Percentiles rank a stretch among this genome's conserved stretches.
These are phyloP conservation scores for Fusarium sp. DNA, from an alignment of 2,329 filamentous ascomycete genomes.

Conservation along the genomic window DNA sequence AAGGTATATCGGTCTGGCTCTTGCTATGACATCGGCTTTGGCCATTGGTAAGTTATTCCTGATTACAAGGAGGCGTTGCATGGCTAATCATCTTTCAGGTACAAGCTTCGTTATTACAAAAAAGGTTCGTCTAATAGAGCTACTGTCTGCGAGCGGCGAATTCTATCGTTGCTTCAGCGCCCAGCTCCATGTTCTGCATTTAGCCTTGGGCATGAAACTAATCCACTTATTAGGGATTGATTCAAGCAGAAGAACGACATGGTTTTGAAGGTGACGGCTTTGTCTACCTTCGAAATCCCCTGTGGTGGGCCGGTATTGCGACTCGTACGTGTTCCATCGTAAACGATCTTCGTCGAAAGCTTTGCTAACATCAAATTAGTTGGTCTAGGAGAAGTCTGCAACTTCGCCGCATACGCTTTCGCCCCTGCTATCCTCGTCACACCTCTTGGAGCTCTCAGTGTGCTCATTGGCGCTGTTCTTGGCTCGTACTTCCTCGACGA, in stretches of 20 bases:
- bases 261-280: slow-evolving; percentile 98
- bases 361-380: slow-evolving; percentile 64
- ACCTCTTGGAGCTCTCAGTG: slow-evolving; percentile 90
- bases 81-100: slow-evolving; percentile 62
- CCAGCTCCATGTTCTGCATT: not conserved
- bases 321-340: slow-evolving; percentile 75
- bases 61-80: not conserved
- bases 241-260: slow-evolving; percentile 89
- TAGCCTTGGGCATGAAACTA: slow-evolving; percentile 9
- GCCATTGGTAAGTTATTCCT: slow-evolving; percentile 73
- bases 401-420: slow-evolving; percentile 98
- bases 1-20: slow-evolving; percentile 80
- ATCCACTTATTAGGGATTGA: slow-evolving; percentile 73
- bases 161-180: not conserved
- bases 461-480: slow-evolving; percentile 93
- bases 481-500: slow-evolving; percentile 96
- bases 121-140: slow-evolving; percentile 71
- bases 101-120: slow-evolving; percentile 99
- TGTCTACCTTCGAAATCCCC: slow-evolving; percentile 91
- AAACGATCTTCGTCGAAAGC: not conserved
- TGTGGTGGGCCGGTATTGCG: slow-evolving; percentile 96
- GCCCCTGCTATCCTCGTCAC: slow-evolving; percentile 98
- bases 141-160: not conserved
- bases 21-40: slow-evolving; percentile 80
- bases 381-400: slow-evolving; percentile 92